Evolutionary conservation across 139 green algal genomes (phyloP), one percentile per base, ranked within the genome.

Genomic region (Picochlorum sp.): DNA sequence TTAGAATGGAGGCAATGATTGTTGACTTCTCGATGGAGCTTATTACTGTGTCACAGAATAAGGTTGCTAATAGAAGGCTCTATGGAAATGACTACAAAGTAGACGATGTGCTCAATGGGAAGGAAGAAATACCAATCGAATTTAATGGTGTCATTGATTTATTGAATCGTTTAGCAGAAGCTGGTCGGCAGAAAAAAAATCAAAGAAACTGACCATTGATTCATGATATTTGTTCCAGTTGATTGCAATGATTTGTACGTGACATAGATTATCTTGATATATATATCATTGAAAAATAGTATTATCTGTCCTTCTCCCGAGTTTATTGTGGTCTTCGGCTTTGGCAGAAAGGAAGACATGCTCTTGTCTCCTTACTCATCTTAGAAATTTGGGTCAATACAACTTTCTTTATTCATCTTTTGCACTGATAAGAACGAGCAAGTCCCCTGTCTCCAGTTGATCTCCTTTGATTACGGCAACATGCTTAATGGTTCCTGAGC

Each of bases 391-490:
- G n/a, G n/a, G n/a, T n/a, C n/a, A n/a, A 12, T 9, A 41, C 12
- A 12, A 12, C 9, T 41, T 9, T 41, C 12, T 9, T 7, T 33
- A 16, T 44, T 32, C 41, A 32, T 50, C 54, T 18, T 26, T 36
- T 3, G 62, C 31, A 24, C 84, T 75, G 44, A 91, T 82, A 45
- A 63, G 69, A 30, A 89, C 77, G 5, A 91, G 58, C 13, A 90
- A 69, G 65, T 91, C 84, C 18, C 80, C 85, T 14, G 53, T 43
- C 13, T 89, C 81, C 20, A 93, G 52, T 8, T 70, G 49, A 54
- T 94, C 86, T 24, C 81, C 76, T 62, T 76, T 79, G 33, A 75
- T 67, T 2, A 92, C 78, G 0, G 83, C 83, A 18, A 92, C 82
- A 64, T 89, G 77, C 22, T 32, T 41, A 9, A 94, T 69, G 0